Base-by-base conservation (phyloP, 2,329 filamentous ascomycete species). In the Mycosphaerella arachidis region DNA sequence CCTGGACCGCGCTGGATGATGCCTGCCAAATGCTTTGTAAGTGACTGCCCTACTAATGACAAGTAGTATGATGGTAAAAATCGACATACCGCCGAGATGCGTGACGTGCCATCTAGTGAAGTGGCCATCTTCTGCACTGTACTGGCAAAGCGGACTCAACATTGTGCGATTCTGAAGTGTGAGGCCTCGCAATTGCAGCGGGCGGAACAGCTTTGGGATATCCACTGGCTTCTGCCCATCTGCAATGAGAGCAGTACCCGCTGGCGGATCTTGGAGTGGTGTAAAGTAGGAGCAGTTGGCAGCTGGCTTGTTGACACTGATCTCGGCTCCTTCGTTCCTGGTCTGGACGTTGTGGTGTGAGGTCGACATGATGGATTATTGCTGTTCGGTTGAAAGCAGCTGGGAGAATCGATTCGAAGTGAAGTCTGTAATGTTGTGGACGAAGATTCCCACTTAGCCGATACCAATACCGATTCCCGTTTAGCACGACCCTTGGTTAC, bases 71-170 rank as follows among this genome's bases (percentile, higher is more conserved):
- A 7, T 43, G 13, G 13, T 43, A 18, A 43, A 1, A 16, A 43
- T n/a, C n/a, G 40, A 43, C 40, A 43, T 43, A 43, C 40, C 87
- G 58, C 91, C 90, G 29, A 93, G 80, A 72, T 16, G 67, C 1
- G 91, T 86, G 53, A 93, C 78, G 74, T 96, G 91, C 83, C 86
- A 96, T 63, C 72, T 89, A 82, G 89, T 92, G 64, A 88, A 79
- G 74, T 93, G 88, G 43, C 92, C 86, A 71, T 88, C 82, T 48
- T 86, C 71, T 13, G 86, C 83, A 6, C 81, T 84, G 75, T 89
- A 89, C 72, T 89, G 86, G 73, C 86, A 89, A 4, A 88, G 75
- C 0, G 86, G 86, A 1, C 84, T 81, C 10, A 87, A 76, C 66
- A 84, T 82, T 64, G 88, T 85, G 65, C 86, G 83, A 37, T 67